Base-by-base conservation (phyloP, 208 protist species). In the Wallacemonas rigidus region DNA sequence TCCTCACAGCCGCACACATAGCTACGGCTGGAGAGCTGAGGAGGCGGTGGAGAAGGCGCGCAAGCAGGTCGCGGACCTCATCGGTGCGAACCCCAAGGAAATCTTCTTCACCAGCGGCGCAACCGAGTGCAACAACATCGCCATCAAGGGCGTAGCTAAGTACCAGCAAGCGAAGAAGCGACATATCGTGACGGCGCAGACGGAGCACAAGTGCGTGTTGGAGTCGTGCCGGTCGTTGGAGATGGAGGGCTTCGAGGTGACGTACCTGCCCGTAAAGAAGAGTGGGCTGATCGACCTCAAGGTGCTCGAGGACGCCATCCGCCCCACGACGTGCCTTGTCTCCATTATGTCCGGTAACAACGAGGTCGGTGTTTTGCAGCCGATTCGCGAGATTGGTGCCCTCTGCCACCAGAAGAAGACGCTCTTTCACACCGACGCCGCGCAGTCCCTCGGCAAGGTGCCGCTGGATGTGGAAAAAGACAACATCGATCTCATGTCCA, bases 141-240 rank as follows among this genome's bases (percentile, higher is more conserved):
- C 98, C 43, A 92, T 99, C 54, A 99, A 99, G 84, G 99, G 98
- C 53, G 94, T 99, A 0, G 98, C 98, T n/a, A 90, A 95, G 74
- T 99, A 99, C 83, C 95, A 99, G 70, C 94, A 96, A 72, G 85
- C 81, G 15, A 99, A 96, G 77, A 99, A 99, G 88, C 98, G 98
- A 50, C 99, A 99, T 86, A 90, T 99, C 69, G 96, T 99, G 63
- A 99, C 98, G 1, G 88, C 98, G 45, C 94, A 98, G 77, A 98
- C 93, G 67, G 98, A 99, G 90, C 99, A 99, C 93, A 99, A 99
- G 84, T 99, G 98, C 81, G 98, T 99, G 44, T 87, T 99, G 36
- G 99, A 99, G 78, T 99, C 97, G 26, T 99, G 98, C 82, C 92
- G 99, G 58, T 84, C 87, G 63, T 79, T 99, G 39, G 96, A 99